Base-by-base conservation (phyloP, 2,329 filamentous ascomycete species). In the Neonectria coccinea region DNA sequence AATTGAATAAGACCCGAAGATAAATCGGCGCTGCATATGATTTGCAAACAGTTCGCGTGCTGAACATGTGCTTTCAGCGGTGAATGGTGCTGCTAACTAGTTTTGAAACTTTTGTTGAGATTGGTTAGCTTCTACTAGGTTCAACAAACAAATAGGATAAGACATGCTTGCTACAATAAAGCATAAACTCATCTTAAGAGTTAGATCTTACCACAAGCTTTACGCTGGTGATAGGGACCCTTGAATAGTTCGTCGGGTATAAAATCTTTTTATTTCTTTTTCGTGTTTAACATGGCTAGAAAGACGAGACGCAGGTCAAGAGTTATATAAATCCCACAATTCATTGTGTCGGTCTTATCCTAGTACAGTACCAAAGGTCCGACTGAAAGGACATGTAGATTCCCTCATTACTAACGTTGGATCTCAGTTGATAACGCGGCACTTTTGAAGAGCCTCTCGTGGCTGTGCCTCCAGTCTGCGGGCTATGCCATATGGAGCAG, bases 251-350 rank as follows among this genome's bases (percentile, higher is more conserved):
- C 5, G 18, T 29, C 2, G 5, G 2, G 11, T 41, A 31, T 1
- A 2, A 18, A 20, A 20, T 20, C 20, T 20, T 20, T 20, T 20
- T 20, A 20, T 20, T 20, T 20, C 2, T 18, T 12, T 27, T 16
- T 16, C 3, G 11, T 29, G 20, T 3, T 1, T 20, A 14, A 0
- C 22, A 2, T 2, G 33, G 7, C 14, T 25, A 1, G 11, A 3
- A 25, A 45, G 4, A 20, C 10, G 42, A 22, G 20, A 12, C 11
- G 42, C 8, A 11, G 20, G 9, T 22, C 20, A 14, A 22, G 20
- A 25, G 22, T 45, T 45, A 45, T 45, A 14, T 31, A 31, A 11
- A 31, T 31, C 2, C 29, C 10, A 9, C 9, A 31, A 4, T 25
- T 31, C 29, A 31, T 31, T 31, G 9, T 31, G 29, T 31, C 29